Base-by-base conservation (phyloP, 78 protist genomes). In the Dictyostelium citrinum region DNA sequence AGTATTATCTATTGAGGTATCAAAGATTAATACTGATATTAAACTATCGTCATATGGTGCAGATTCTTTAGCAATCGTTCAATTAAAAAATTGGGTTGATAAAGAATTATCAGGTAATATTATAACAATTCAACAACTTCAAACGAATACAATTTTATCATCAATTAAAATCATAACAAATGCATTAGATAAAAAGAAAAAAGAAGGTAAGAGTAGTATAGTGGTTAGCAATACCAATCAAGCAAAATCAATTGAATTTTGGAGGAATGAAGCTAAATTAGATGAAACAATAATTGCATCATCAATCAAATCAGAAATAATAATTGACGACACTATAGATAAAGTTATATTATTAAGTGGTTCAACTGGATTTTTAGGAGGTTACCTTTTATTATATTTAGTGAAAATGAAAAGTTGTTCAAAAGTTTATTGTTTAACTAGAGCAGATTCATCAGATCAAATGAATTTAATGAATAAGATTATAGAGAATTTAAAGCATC, bases 291-390 rank as follows among this genome's bases (percentile, higher is more conserved):
- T 58, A 22, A 20, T 58, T 22, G 24, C 20, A 16, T 68, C 27
- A 29, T 68, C 37, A 31, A 75, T 68, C 8, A 68, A 29, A 68
- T n/a, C 31, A 14, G 20, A n/a, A 11, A 3, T n/a, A 68, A 68
- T 29, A 8, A 29, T 29, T n/a, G 27, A 68, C 8, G 11, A 72
- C 6, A 72, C 2, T 5, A 39, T 39, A 7, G 43, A 39, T 39
- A 39, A 24, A 27, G 60, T 58, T 72, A 49, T 84, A 49, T 58
- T 72, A 14, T 51, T 84, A 46, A 84, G 82, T 74, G 90, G 90
- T 46, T 68, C 75, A 27, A 84, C 82, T 33, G 90, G 80, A 35
- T 84, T 71, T 27, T 43, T 84, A 12, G 90, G 90, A 5, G 51
- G 51, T 10, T 43, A 10, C 1, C 51, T 43, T 43, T 43, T 43